Base-by-base conservation (phyloP, 2,329 filamentous ascomycete genomes). In the Epichloe gansuensis region DNA sequence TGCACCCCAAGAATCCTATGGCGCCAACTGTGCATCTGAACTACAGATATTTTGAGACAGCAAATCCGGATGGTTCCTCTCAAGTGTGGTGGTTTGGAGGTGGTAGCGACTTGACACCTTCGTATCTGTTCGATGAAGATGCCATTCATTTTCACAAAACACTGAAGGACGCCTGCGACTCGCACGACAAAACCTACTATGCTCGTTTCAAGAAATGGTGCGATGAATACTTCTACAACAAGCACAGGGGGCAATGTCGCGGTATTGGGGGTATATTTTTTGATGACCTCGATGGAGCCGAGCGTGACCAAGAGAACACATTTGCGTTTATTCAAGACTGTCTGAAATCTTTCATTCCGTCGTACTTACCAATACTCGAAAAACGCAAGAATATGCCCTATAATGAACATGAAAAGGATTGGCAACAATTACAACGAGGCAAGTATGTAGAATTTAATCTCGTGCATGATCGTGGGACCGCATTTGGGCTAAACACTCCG, bases 71-170 rank as follows among this genome's bases (percentile, higher is more conserved):
- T 60, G 89, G 87, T 43, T 85, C 76, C 58, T 84, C 76, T 50
- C 89, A 91, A 57, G 85, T 89, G 7, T 98, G 93, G 91, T 98
- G 93, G 93, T 98, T 95, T 63, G 93, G 93, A 57, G 93, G 93
- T 49, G 93, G 93, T 52, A 90, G 88, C 50, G 93, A 98, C 68
- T 71, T 98, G 59, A 98, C 93, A 12, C 93, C 93, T 0, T 82
- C 79, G 40, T 98, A 97, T 66, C 80, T 98, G 35, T 97, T 95
- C 70, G 91, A 96, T 60, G 93, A 98, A 67, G 93, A 98, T 67
- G 91, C 88, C 39, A 87, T 94, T 53, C 91, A 96, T 69, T 98
- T 98, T 78, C 93, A 98, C 75, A 82, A 82, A 67, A 89, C 86
- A 2, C 84, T 98, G 63, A 97, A 96, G 71, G 82, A 89, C 45